Conservation (phyloP, 257 asterid species). For the Galeopsis tetrahit region DNA sequence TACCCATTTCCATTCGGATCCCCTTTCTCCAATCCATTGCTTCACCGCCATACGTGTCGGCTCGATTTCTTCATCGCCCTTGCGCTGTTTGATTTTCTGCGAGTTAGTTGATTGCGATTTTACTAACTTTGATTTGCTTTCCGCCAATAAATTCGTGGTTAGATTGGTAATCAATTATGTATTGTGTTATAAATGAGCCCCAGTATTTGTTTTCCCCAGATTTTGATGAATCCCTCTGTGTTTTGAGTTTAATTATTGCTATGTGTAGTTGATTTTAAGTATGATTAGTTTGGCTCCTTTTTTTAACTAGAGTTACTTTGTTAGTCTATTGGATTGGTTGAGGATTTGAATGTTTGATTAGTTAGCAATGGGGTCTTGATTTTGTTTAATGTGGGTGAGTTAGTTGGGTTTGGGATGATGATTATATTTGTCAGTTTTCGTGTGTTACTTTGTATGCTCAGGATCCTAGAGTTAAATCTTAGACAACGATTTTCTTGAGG, state of each 20-base stretch:
- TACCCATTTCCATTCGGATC: conserved; percentile 36
- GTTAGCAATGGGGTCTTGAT: conserved; percentile 7
- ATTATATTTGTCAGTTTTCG: not conserved
- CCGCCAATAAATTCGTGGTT: conserved; percentile 3
- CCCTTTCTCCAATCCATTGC: conserved; percentile 19
- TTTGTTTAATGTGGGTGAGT: conserved; percentile 28
- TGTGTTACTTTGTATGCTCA: not conserved
- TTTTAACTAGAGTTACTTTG: conserved; percentile 23
- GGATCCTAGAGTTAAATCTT: not conserved
- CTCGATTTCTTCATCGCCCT: conserved; percentile 29
- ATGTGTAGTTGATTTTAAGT: conserved; percentile 24
- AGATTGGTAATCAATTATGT: conserved; percentile 14
- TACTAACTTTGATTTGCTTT: conserved; percentile 30
- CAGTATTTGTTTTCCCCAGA: conserved; percentile 2
- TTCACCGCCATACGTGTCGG: conserved; percentile 21
- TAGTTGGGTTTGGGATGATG: conserved; percentile 12
- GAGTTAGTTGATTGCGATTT: conserved; percentile 22
- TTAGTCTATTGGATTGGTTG: conserved; percentile 17
- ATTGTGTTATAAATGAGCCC: conserved; percentile 24
- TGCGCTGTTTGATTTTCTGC: conserved; percentile 17
- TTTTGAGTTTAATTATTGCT: conserved; percentile 14
- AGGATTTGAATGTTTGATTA: conserved; percentile 18
- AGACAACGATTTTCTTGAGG: not conserved
- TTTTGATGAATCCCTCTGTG: conserved; percentile 3
- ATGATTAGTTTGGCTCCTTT: conserved; percentile 27